A percentile compares a stretch with the other conserved stretches of the same genome.
Conservation (phyloP, 83 land plant species). For the Isoetes engelmannii region DNA sequence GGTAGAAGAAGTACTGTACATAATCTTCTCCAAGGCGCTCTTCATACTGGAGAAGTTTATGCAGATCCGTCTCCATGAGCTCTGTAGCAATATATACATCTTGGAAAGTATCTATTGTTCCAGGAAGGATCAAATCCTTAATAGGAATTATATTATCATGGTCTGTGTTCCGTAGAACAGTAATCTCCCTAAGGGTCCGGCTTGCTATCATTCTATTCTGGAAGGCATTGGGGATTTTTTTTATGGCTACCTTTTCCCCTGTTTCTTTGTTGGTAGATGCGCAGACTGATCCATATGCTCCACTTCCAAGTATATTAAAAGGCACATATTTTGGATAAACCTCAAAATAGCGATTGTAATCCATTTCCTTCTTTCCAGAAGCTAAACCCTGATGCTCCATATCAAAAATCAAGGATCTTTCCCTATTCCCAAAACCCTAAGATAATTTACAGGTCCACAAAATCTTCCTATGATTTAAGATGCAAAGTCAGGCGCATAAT, state of each 20-base stretch:
- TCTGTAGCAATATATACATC: constrained; percentile 26
- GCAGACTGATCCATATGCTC: constrained; percentile 25
- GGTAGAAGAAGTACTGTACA: constrained; percentile 23
- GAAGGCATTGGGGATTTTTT: constrained; percentile 22
- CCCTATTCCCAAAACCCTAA: no score
- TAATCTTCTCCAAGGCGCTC: constrained; percentile 21
- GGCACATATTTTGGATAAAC: constrained; percentile 19
- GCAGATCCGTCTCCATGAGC: constrained; percentile 27
- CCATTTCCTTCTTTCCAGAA: neutral
- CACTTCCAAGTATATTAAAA: constrained; percentile 17
- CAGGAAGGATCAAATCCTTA: constrained; percentile 18
- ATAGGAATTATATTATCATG: constrained; percentile 28
- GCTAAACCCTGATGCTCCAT: no score
- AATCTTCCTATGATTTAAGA: no score
- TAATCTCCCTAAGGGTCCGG: constrained; percentile 24
- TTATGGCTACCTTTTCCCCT: constrained; percentile 26
- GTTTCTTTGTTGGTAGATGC: constrained; percentile 23
- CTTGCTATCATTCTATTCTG: constrained; percentile 23
- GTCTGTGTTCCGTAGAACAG: constrained; percentile 19
- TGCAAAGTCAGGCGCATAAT: no score
- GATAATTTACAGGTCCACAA: no score
- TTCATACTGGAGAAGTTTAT: constrained; percentile 8
- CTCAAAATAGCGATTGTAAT: constrained; percentile 18
- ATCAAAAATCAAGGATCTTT: no score
- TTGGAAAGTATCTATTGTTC: constrained; percentile 16